Evolutionary conservation across 176 grass and related monocot genomes (phyloP).

Genomic region (Phoenix dactylifera): DNA sequence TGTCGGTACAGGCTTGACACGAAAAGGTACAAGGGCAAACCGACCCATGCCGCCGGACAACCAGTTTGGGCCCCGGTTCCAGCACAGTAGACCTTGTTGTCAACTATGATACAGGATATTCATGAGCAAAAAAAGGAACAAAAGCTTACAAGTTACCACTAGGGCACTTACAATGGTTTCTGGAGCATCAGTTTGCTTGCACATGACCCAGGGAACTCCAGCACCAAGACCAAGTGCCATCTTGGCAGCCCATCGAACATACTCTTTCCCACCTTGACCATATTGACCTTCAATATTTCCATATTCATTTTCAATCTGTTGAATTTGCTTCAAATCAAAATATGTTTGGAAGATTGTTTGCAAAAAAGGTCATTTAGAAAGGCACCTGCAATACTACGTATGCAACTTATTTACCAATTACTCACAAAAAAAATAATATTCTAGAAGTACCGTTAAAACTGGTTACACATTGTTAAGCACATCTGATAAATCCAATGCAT

Average conservation of each 20-base stretch:
- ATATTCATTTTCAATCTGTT: conserved; percentile 98
- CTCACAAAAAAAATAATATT: too few species aligned
- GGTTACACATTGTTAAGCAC: too few species aligned
- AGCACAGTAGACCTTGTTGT: too few species aligned
- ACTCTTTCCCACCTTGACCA: conserved; percentile 80
- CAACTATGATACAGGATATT: too few species aligned
- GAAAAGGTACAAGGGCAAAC: too few species aligned
- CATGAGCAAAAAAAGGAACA: neutral
- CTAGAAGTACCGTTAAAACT: too few species aligned
- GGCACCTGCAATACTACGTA: too few species aligned
- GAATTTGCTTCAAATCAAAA: conserved; percentile 25
- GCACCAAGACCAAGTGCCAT: conserved; percentile 79
- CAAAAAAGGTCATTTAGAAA: neutral
- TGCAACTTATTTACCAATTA: too few species aligned
- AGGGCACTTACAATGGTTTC: conserved; percentile 58
- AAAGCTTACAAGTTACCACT: neutral
- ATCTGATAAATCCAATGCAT: too few species aligned
- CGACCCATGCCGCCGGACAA: too few species aligned
- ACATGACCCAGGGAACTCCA: conserved; percentile 94
- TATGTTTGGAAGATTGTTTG: conserved; percentile 18
- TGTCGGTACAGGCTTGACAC: too few species aligned
- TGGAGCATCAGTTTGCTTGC: conserved; percentile 82
- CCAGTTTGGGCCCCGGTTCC: too few species aligned
- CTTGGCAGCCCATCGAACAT: conserved; percentile 80
- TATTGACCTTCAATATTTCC: conserved; percentile 69